Base-by-base conservation (phyloP, 2,329 filamentous ascomycete species). In the Fusarium coicis region DNA sequence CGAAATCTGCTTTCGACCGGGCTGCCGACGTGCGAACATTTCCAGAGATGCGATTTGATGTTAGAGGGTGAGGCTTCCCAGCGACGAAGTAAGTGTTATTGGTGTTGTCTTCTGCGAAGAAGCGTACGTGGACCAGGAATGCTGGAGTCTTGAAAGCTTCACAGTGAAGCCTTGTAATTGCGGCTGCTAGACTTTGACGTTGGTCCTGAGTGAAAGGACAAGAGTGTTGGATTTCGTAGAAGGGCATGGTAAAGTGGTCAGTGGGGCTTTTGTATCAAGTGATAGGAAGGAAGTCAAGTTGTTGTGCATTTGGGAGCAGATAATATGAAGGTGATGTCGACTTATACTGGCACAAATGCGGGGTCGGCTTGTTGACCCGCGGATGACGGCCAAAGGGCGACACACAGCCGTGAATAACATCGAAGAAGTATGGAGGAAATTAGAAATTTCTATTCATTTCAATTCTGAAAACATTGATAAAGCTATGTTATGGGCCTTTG, bases 81-180 rank as follows among this genome's bases (percentile, higher is more conserved):
- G 63, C 74, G 3, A 73, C 36, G 10, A 75, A 76, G 18, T 76
- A 76, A 11, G 26, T 56, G 1, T 69, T 23, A 1, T 66, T 32
- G 4, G 32, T 52, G 26, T 42, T 56, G 0, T 62, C 53, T n/a
- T 74, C 58, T 3, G 39, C 32, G 4, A 65, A n/a, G 23, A 76
- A 76, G 18, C 63, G 59, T 4, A 76, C 58, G 21, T 76, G 74
- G 7, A 75, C 74, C 7, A 76, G 57, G 44, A 76, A 76, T 1
- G 58, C 43, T 2, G 69, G 74, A 0, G 74, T 76, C 4, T 49
- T 68, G 28, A 76, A 76, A 10, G 66, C 18, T 3, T 40, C 39
- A 6, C 74, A 75, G 21, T 76, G 74, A 15, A 67, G n/a, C 9
- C 43, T 14, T 3, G 74, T 76, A 4, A 76, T 71, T 8, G 63